Evolutionary conservation across 495 filamentous ascomycete species (phyloP).

Genomic region (Tuber melanosporum): DNA sequence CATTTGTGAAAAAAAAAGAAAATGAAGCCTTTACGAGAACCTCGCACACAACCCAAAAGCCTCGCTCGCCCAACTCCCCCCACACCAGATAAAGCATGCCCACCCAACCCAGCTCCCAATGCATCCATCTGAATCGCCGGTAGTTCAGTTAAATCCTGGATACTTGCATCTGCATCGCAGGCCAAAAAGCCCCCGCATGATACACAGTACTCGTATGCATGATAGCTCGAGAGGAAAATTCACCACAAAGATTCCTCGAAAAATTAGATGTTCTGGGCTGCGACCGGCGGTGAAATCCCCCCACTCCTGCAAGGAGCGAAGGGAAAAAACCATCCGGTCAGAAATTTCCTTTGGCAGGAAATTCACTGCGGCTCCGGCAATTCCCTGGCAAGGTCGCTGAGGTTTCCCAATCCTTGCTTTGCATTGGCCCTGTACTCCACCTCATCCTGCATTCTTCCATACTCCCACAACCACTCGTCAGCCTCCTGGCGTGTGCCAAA

Average conservation of each 20-base stretch:
- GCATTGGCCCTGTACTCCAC: neutral
- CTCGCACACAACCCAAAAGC: neutral
- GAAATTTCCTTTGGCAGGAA: neutral
- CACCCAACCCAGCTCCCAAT: neutral
- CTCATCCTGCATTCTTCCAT: neutral
- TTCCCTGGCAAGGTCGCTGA: neutral
- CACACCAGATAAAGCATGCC: neutral
- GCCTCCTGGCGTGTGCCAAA: neutral
- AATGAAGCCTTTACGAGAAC: neutral
- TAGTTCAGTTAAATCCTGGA: neutral
- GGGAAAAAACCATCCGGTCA: neutral
- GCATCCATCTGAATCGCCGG: neutral
- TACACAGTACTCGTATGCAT: neutral
- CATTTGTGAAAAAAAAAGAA: neutral
- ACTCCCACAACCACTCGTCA: conserved; percentile 1
- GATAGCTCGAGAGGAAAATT: neutral
- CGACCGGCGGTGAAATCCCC: neutral
- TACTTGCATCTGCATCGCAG: conserved; percentile 5
- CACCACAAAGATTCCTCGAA: neutral
- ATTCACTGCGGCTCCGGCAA: conserved; percentile 1
- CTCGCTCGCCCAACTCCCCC: neutral
- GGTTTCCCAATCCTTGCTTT: neutral
- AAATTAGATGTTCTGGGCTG: neutral
- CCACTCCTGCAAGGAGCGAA: neutral
- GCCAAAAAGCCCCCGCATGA: neutral